A percentile compares a stretch with the other conserved stretches of the same genome.
Evolutionary conservation across 2,329 filamentous ascomycete species (phyloP).

Genomic region (Arthroderma sp.): DNA sequence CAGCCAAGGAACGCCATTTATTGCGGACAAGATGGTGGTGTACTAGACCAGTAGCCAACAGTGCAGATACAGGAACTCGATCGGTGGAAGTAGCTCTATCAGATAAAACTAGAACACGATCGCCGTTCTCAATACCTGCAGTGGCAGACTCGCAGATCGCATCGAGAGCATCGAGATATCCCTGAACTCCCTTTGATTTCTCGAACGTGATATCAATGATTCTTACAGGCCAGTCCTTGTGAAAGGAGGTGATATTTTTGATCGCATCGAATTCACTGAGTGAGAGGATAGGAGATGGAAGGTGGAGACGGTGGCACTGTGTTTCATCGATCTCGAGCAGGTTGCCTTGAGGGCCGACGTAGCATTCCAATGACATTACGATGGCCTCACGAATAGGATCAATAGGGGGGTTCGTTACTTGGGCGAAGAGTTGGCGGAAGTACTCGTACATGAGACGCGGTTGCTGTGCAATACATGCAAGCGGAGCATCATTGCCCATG

Average conservation of each 20-base stretch:
- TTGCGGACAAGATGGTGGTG: conserved; percentile 93
- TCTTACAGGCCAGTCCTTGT: conserved; percentile 76
- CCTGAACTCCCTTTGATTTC: conserved; percentile 67
- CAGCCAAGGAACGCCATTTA: conserved; percentile 84
- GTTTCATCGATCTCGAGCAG: conserved; percentile 83
- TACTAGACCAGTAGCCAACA: conserved; percentile 82
- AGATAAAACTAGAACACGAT: conserved; percentile 79
- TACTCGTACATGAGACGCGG: conserved; percentile 88
- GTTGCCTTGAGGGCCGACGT: conserved; percentile 91
- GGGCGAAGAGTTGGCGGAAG: conserved; percentile 93
- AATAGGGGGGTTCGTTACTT: conserved; percentile 95
- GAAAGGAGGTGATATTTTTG: conserved; percentile 59
- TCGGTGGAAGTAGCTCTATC: conserved; percentile 75
- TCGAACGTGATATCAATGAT: conserved; percentile 88
- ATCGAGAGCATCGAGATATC: conserved; percentile 79
- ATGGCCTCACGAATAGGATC: conserved; percentile 95
- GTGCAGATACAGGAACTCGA: conserved; percentile 71
- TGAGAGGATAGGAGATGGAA: conserved; percentile 80
- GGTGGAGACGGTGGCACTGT: conserved; percentile 73
- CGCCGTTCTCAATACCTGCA: conserved; percentile 66
- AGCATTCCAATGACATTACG: conserved; percentile 95
- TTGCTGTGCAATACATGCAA: conserved; percentile 81
- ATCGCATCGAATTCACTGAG: conserved; percentile 84
- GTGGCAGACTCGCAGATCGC: conserved; percentile 76
- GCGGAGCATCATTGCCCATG: conserved; percentile 92